phyloP scores from a whole-genome alignment of 345 rosid genomes.

The Conringia planisiliqua region DNA sequence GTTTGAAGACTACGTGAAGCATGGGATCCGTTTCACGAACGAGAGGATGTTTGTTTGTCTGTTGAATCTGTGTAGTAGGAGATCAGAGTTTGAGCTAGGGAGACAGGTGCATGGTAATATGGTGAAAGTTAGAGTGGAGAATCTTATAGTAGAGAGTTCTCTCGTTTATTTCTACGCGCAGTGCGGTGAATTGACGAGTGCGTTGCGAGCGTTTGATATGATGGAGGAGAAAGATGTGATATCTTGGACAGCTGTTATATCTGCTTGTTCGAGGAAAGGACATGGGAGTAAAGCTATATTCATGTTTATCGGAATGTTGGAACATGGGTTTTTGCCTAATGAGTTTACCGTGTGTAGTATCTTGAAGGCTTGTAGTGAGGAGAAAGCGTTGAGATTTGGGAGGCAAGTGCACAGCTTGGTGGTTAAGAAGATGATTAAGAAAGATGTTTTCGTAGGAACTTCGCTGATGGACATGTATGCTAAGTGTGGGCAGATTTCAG shows the following conservation, averaged over 20 bases:
- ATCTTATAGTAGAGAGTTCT: constrained; percentile 68
- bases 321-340: constrained; percentile 60
- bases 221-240: constrained; percentile 72
- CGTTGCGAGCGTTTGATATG: constrained; percentile 47
- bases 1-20: constrained; percentile 39
- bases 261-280: constrained; percentile 74
- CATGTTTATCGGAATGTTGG: constrained; percentile 60
- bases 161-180: constrained; percentile 62
- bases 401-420: constrained; percentile 69
- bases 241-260: constrained; percentile 77
- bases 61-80: constrained; percentile 60
- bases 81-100: constrained; percentile 59
- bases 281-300: constrained; percentile 51
- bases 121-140: constrained; percentile 53
- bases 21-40: constrained; percentile 45
- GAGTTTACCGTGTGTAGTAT: constrained; percentile 70
- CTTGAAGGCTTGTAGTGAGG: constrained; percentile 71
- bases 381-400: constrained; percentile 53
- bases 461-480: constrained; percentile 86
- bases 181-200: constrained; percentile 53
- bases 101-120: constrained; percentile 66
- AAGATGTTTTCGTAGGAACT: constrained; percentile 67
- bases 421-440: constrained; percentile 51
- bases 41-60: constrained; percentile 65
- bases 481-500: constrained; percentile 70